A percentile compares a stretch with the other conserved stretches of the same genome.
phyloP scores from a whole-genome alignment of 164 flowering plant genomes.

The Taxillus chinensis region DNA sequence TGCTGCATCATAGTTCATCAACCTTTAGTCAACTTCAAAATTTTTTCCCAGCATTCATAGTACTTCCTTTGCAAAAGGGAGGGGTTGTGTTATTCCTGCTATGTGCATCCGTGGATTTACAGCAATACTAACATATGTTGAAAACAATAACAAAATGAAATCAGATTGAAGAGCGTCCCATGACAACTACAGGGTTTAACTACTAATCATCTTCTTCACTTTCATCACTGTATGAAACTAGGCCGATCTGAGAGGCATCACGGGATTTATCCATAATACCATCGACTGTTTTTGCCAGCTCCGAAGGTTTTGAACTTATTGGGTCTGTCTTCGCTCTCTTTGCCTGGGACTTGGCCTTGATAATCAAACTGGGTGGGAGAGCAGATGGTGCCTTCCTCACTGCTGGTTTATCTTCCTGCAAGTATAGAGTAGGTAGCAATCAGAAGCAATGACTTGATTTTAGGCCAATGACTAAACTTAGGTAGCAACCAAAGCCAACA shows the following conservation, averaged over 20 bases:
- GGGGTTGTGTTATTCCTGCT: too few relatives aligned
- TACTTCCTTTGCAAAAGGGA: too few relatives aligned
- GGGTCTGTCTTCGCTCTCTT: slow-evolving; percentile 63
- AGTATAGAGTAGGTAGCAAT: slow-evolving; percentile 3
- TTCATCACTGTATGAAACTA: slow-evolving; percentile 85
- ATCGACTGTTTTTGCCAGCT: slow-evolving; percentile 10
- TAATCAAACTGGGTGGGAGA: slow-evolving; percentile 41
- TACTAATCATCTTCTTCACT: slow-evolving; percentile 55
- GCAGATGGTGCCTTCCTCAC: slow-evolving; percentile 47
- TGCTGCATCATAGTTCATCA: slow-evolving; percentile 14
- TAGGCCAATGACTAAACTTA: neutral
- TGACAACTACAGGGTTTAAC: neutral
- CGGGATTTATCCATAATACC: slow-evolving; percentile 12
- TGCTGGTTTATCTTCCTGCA: slow-evolving; percentile 36
- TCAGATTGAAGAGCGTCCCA: neutral
- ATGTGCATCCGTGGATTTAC: too few relatives aligned
- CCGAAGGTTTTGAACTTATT: slow-evolving; percentile 10
- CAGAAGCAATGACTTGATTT: neutral
- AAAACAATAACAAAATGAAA: neutral
- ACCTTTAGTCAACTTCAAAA: too few relatives aligned
- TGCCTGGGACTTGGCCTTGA: slow-evolving; percentile 69
- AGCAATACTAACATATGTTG: neutral
- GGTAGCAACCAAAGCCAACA: too few relatives aligned
- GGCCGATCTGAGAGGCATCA: slow-evolving; percentile 18
- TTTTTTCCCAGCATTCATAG: too few relatives aligned